phyloP scores from a whole-genome alignment of 306 rosid species.

The Clitoria ternatea region DNA sequence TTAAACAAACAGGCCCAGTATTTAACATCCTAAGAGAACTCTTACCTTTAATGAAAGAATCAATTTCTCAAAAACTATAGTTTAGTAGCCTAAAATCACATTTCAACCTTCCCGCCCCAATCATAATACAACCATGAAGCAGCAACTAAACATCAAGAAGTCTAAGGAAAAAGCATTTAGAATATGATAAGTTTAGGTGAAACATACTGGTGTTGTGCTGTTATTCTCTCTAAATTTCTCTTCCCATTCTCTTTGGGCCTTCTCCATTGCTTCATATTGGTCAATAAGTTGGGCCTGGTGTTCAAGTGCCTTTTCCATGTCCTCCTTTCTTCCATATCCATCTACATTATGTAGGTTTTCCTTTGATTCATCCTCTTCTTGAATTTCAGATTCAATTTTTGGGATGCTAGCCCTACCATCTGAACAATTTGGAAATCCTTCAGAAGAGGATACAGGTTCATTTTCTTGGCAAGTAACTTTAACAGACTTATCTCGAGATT shows the following conservation, averaged over 20 bases:
- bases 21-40: conserved; percentile 27
- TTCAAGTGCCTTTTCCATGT: conserved; percentile 78
- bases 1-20: too few relatives aligned
- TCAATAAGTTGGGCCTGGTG: conserved; percentile 74
- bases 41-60: conserved; percentile 21
- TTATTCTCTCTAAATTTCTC: conserved; percentile 90
- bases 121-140: conserved; percentile 3
- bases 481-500: conserved; percentile 27
- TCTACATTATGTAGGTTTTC: conserved; percentile 22
- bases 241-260: conserved; percentile 93
- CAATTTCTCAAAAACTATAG: neutral
- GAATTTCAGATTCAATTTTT: conserved; percentile 42
- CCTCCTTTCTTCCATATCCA: conserved; percentile 46
- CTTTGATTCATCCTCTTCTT: conserved; percentile 36
- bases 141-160: conserved; percentile 23
- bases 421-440: conserved; percentile 45
- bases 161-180: neutral
- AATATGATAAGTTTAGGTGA: conserved; percentile 12
- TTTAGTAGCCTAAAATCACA: conserved; percentile 11
- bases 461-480: conserved; percentile 37
- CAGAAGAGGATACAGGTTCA: conserved; percentile 39
- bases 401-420: conserved; percentile 30
- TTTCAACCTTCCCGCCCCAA: conserved; percentile 6
- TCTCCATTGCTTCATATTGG: conserved; percentile 81
- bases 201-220: conserved; percentile 68